phyloP scores from a whole-genome alignment of 75 land plant genomes.

The Sequoiadendron giganteum region DNA sequence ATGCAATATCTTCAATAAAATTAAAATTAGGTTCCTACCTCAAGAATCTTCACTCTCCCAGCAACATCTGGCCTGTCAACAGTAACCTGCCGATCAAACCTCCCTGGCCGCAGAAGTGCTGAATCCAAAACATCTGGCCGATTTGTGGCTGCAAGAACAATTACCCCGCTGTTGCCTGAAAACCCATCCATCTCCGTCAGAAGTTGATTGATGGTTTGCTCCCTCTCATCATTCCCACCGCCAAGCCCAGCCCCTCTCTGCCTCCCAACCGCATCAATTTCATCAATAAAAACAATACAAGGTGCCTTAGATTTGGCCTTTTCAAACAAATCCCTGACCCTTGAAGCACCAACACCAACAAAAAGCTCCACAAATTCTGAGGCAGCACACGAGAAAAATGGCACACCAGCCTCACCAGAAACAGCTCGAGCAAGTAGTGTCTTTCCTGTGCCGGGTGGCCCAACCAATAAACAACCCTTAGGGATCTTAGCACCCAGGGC shows the following conservation, averaged over 20 bases:
- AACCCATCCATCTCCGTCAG: slow-evolving; percentile 99
- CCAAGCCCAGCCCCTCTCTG: slow-evolving; percentile 99
- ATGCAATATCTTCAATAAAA: background rate
- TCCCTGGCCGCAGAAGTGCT: slow-evolving; percentile 92
- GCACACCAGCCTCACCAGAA: slow-evolving; percentile 96
- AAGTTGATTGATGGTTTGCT: slow-evolving; percentile 98
- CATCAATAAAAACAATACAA: slow-evolving; percentile 99
- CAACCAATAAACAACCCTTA: slow-evolving; percentile 94
- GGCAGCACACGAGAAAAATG: slow-evolving; percentile 98
- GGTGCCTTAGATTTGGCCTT: slow-evolving; percentile 99
- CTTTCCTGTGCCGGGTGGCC: slow-evolving; percentile 97
- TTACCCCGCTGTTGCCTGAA: slow-evolving; percentile 95
- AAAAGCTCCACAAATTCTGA: slow-evolving; percentile 99
- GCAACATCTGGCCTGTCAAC: slow-evolving; percentile 99
- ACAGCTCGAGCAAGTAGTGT: slow-evolving; percentile 91
- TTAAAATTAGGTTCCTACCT: slow-evolving; percentile 42
- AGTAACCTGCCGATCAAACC: slow-evolving; percentile 97
- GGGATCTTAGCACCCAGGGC: slow-evolving; percentile 98
- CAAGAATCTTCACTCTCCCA: slow-evolving; percentile 95
- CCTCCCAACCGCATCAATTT: slow-evolving; percentile 99
- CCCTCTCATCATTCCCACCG: slow-evolving; percentile 99
- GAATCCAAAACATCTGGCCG: slow-evolving; percentile 97
- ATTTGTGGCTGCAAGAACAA: slow-evolving; percentile 96
- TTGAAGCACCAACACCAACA: slow-evolving; percentile 98
- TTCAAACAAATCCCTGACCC: slow-evolving; percentile 97